These are phyloP conservation scores for Arthrobotrys conoides DNA, from an alignment of 2,329 filamentous ascomycete species.

Conservation along the genomic window DNA sequence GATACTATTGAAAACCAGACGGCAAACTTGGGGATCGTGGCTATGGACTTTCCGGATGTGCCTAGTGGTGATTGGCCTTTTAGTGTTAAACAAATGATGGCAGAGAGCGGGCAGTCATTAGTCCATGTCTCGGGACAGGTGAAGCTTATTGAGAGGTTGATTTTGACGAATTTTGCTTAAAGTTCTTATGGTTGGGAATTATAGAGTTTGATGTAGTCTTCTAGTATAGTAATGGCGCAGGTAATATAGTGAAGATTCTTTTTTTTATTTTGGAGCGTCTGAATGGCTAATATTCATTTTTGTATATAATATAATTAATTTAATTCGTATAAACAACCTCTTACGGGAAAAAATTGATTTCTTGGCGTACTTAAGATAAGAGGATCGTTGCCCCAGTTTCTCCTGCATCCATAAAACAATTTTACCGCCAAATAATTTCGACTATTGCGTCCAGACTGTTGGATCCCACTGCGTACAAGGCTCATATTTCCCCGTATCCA, in stretches of 20 bases:
- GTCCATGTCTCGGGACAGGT: conserved; percentile 29
- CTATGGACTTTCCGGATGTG: conserved; percentile 41
- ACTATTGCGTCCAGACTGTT: conserved; percentile 65
- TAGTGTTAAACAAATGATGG: conserved; percentile 20
- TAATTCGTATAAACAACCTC: too few relatives aligned
- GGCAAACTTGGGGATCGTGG: conserved; percentile 29
- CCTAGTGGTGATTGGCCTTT: conserved; percentile 27
- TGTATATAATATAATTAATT: too few relatives aligned
- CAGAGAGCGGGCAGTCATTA: conserved; percentile 24
- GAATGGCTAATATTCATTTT: too few relatives aligned
- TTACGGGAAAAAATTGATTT: too few relatives aligned
- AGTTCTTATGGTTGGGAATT: neutral
- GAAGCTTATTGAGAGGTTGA: conserved; percentile 32
- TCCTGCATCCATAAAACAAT: too few relatives aligned
- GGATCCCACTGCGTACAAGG: conserved; percentile 73
- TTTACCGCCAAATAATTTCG: too few relatives aligned
- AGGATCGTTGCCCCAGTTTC: too few relatives aligned
- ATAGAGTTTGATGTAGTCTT: too few relatives aligned
- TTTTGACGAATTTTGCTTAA: conserved; percentile 39
- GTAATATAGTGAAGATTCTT: neutral
- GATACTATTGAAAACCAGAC: conserved; percentile 23
- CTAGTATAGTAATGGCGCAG: neutral
- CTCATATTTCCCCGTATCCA: conserved; percentile 72
- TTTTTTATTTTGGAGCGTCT: neutral
- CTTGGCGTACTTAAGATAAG: too few relatives aligned